Evolutionary conservation across 2,329 filamentous ascomycete species (phyloP), one percentile per base, ranked within the genome.

Genomic region (Davidsoniella virescens): DNA sequence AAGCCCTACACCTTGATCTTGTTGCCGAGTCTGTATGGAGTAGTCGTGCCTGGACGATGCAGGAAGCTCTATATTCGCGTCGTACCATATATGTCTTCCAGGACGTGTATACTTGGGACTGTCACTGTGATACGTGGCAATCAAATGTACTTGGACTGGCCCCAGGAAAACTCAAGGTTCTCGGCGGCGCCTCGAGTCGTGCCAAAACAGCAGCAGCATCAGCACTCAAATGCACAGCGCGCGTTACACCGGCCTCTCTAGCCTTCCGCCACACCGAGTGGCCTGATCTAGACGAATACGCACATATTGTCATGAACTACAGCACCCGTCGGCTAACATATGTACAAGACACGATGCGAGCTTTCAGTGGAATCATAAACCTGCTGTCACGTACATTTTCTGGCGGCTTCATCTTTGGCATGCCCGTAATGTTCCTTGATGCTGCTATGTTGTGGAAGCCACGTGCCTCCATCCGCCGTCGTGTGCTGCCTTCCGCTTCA

Each of bases 381-480:
- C 59, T 69, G 4, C 59, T 70, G 46, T 67, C 66, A 3, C 61
- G 61, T 18, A 60, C 64, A 1, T 70, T 67, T 45, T 58, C 63
- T 1, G 66, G 66, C 5, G 67, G 67, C 2, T 69, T 70, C 55
- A 57, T 66, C 25, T 70, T 65, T 50, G 68, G 67, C 10, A 66
- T 70, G 67, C 68, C 68, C 6, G 61, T 68, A 41, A 65, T 68
- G 63, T 70, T 70, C 47, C 57, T 70, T 20, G 68, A 70, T 46
- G 61, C 63, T 44, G 66, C 67, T 6, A 61, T 70, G 18, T 61
- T 70, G 23, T 70, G 68, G 68, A 62, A 66, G 14, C 67, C 67
- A 12, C 61, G 66, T 43, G 65, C 67, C 14, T 67, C 65, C 2
- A 65, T 70, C 25, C 61, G 66, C 23, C 60, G 67, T 16, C 51